Evolutionary conservation across 768 basidiomycete genomes (phyloP), one percentile per base, ranked within the genome.

Genomic region (Xerocomellus intermedius): DNA sequence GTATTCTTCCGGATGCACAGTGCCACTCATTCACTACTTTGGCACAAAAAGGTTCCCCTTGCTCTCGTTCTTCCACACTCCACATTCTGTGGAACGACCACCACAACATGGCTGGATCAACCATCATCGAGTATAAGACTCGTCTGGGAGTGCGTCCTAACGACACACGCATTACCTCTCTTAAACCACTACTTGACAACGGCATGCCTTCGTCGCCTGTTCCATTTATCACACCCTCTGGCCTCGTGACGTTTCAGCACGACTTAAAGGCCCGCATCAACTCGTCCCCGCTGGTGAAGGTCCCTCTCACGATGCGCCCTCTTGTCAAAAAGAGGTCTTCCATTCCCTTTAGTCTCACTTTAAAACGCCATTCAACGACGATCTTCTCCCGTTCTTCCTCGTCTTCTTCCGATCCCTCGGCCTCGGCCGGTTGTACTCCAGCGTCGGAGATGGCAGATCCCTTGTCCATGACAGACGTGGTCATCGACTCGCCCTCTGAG

Each of bases 231-330:
- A 57, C 59, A 50, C 50, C 54, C 57, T 64, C 63, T 26, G 38
- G 65, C 63, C 67, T 68, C 54, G 63, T 69, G 65, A 58, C 63
- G 8, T 50, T 68, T 6, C 67, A 58, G 28, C 67, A 59, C 56
- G 65, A 62, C 60, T 69, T 68, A 67, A 68, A 68, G 63, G 56
- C 67, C 32, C 58, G 51, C 67, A 67, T 68, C 50, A 54, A 13
- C 19, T 60, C 60, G 39, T 69, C 59, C 8, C 57, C 60, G 2
- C 59, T 68, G 3, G n/a, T 68, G 35, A 67, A 69, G 57, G 42
- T 69, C 51, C 49, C 66, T 48, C 66, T 66, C 50, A 61, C 42
- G 2, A 67, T 67, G 64, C 65, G 59, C 17, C 64, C 67, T 6
- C 54, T 69, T 37, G 55, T 60, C 50, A 69, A 65, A 46, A 69